Percentiles rank a stretch among this genome's conserved stretches.
Conservation (phyloP, 2,329 filamentous ascomycete genomes). For the Lasiodiplodia sp. region DNA sequence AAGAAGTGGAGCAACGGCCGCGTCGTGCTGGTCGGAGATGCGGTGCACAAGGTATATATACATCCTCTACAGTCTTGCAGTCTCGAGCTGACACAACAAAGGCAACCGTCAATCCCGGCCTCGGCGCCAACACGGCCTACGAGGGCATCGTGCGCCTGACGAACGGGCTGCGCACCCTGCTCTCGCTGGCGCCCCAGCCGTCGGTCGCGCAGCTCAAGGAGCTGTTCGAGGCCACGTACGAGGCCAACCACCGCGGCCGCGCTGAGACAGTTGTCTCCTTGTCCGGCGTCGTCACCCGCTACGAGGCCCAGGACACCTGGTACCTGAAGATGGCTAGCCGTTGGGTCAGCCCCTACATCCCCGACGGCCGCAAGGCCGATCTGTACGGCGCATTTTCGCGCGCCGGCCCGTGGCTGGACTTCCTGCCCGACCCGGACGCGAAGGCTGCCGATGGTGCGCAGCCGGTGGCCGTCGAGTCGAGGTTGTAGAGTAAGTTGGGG, state of each 20-base stretch:
- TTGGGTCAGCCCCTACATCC: conserved; percentile 22
- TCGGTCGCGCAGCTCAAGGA: background rate
- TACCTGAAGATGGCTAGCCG: conserved; percentile 12
- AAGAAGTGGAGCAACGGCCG: conserved; percentile 20
- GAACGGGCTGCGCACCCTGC: conserved; percentile 10
- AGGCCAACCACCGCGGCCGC: conserved; percentile 5
- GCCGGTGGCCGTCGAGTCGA: conserved; percentile 15
- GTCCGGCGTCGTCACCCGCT: conserved; percentile 15
- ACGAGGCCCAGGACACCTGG: conserved; percentile 20
- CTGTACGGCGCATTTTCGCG: conserved; percentile 5
- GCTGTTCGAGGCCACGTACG: conserved; percentile 1
- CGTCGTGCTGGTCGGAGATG: conserved; percentile 12
- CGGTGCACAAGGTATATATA: conserved; percentile 31
- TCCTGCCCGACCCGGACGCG: conserved; percentile 3
- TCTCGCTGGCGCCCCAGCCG: background rate
- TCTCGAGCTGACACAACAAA: background rate
- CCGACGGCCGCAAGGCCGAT: conserved; percentile 14
- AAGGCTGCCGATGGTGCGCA: background rate
- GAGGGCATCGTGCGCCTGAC: conserved; percentile 19
- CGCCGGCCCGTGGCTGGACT: conserved; percentile 7
- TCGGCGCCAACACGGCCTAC: conserved; percentile 20
- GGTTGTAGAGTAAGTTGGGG: background rate
- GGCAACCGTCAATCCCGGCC: conserved; percentile 20
- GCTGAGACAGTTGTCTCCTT: conserved; percentile 1
- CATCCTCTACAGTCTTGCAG: background rate